Evolutionary conservation across 2,329 filamentous ascomycete genomes (phyloP).

Genomic region (Sarocladiaceae sp.): DNA sequence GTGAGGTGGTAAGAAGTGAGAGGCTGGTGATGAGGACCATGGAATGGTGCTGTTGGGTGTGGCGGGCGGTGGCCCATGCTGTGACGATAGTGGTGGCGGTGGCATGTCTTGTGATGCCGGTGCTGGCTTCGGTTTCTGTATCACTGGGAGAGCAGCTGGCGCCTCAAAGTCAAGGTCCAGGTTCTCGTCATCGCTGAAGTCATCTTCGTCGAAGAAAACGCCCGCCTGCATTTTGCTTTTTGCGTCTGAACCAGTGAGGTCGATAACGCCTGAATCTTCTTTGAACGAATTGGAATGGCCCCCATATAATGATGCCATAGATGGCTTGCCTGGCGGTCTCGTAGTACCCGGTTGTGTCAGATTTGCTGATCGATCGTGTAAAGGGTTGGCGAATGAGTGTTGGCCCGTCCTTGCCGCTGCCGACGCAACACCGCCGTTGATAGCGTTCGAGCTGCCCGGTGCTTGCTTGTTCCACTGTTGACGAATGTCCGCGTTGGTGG

Average conservation of each 20-base stretch:
- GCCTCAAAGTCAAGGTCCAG: conserved; percentile 64
- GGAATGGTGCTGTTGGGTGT: conserved; percentile 39
- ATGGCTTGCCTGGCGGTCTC: conserved; percentile 15
- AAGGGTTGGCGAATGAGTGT: conserved; percentile 18
- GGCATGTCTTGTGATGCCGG: conserved; percentile 17
- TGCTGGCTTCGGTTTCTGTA: conserved; percentile 12
- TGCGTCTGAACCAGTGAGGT: conserved; percentile 25
- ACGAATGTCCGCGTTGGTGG: conserved; percentile 40
- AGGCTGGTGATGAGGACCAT: conserved; percentile 65
- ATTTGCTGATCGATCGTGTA: conserved; percentile 26
- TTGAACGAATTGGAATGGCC: conserved; percentile 40
- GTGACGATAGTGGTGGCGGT: conserved; percentile 11
- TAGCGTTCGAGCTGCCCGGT: conserved; percentile 20
- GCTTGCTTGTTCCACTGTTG: conserved; percentile 42
- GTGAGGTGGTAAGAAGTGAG: conserved; percentile 36
- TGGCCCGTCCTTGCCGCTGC: conserved; percentile 33
- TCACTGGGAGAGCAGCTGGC: conserved; percentile 43
- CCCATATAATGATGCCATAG: conserved; percentile 36
- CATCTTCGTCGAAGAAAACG: conserved; percentile 68
- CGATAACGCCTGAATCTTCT: conserved; percentile 21
- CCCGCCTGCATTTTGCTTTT: conserved; percentile 20
- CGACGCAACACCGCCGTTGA: too few relatives aligned
- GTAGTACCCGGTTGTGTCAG: conserved; percentile 18
- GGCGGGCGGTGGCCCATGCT: conserved; percentile 13
- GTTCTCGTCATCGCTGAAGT: conserved; percentile 79